Conservation (phyloP, 495 filamentous ascomycete species). For the Trichocladium antarcticum region DNA sequence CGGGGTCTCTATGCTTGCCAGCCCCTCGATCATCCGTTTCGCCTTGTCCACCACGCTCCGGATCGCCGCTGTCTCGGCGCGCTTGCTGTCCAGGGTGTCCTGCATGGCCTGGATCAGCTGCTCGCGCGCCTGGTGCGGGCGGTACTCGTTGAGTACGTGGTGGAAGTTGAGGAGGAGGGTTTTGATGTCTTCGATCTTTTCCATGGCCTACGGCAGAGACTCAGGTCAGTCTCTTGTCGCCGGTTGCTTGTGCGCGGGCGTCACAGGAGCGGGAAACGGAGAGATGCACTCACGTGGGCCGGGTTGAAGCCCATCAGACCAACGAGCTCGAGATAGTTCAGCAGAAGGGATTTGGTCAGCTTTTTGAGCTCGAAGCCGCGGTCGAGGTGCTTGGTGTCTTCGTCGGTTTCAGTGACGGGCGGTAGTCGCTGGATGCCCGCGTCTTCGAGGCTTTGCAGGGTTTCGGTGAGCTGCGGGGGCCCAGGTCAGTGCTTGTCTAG, state of each 20-base stretch:
- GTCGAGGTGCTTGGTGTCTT: slow-evolving; percentile 45
- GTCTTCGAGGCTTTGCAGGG: slow-evolving; percentile 55
- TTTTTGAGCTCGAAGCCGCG: slow-evolving; percentile 65
- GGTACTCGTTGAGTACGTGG: slow-evolving; percentile 83
- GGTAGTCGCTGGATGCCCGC: slow-evolving; percentile 62
- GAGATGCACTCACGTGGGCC: slow-evolving; percentile 40
- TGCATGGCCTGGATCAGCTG: slow-evolving; percentile 87
- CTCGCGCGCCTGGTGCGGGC: slow-evolving; percentile 90
- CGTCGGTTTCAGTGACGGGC: slow-evolving; percentile 33
- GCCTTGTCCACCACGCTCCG: slow-evolving; percentile 60
- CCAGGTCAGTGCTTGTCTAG: background rate
- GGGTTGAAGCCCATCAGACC: slow-evolving; percentile 58
- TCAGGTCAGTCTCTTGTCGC: too few relatives aligned
- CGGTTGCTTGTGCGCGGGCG: too few relatives aligned
- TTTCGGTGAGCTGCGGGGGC: slow-evolving; percentile 43
- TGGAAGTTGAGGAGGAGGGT: slow-evolving; percentile 80
- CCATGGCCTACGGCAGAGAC: slow-evolving; percentile 37
- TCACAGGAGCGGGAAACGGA: too few relatives aligned
- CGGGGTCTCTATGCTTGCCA: slow-evolving; percentile 40
- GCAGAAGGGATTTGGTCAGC: slow-evolving; percentile 66
- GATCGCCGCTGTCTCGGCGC: slow-evolving; percentile 69
- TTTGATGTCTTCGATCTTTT: slow-evolving; percentile 64
- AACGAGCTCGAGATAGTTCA: slow-evolving; percentile 75
- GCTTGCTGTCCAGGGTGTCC: slow-evolving; percentile 62
- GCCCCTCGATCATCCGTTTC: slow-evolving; percentile 51